phyloP scores from a whole-genome alignment of 2,329 filamentous ascomycete species.

The Fusarium zealandicum region DNA sequence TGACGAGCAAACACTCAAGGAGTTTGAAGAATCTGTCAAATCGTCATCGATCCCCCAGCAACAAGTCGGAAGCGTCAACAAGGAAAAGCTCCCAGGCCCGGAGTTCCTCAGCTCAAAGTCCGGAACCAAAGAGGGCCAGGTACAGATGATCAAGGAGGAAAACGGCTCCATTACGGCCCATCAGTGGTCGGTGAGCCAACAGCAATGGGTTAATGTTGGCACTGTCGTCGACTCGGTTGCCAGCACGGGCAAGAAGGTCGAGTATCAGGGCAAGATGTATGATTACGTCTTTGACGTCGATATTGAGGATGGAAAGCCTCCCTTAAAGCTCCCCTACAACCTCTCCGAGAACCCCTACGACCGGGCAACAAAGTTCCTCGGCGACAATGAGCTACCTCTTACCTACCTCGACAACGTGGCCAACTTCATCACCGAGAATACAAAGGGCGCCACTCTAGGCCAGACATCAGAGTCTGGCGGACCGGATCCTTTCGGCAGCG shows the following conservation, averaged over 20 bases:
- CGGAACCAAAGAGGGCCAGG: slow-evolving; percentile 95
- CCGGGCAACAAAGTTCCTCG: slow-evolving; percentile 87
- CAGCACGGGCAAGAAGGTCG: slow-evolving; percentile 79
- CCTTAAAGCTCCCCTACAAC: slow-evolving; percentile 94
- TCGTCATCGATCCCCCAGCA: slow-evolving; percentile 88
- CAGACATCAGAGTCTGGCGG: slow-evolving; percentile 59
- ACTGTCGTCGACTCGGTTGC: slow-evolving; percentile 90
- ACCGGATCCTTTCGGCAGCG: slow-evolving; percentile 79
- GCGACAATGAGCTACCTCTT: slow-evolving; percentile 86
- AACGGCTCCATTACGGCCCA: slow-evolving; percentile 87
- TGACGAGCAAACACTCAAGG: slow-evolving; percentile 68
- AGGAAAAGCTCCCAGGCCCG: slow-evolving; percentile 87
- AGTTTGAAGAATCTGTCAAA: slow-evolving; percentile 84
- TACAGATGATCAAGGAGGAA: slow-evolving; percentile 85
- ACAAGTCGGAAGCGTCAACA: slow-evolving; percentile 83
- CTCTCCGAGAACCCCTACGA: slow-evolving; percentile 92
- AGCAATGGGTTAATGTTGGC: slow-evolving; percentile 87
- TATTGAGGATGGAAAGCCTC: slow-evolving; percentile 91
- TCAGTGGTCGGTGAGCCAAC: slow-evolving; percentile 77
- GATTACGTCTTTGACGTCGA: slow-evolving; percentile 98
- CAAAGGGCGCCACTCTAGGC: slow-evolving; percentile 84
- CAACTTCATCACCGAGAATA: slow-evolving; percentile 90
- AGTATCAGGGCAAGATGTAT: slow-evolving; percentile 85
- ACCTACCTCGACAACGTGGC: slow-evolving; percentile 90
- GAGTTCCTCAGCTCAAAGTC: slow-evolving; percentile 83